Conservation (phyloP, 768 basidiomycete genomes). For the Hydnum rufescens region DNA sequence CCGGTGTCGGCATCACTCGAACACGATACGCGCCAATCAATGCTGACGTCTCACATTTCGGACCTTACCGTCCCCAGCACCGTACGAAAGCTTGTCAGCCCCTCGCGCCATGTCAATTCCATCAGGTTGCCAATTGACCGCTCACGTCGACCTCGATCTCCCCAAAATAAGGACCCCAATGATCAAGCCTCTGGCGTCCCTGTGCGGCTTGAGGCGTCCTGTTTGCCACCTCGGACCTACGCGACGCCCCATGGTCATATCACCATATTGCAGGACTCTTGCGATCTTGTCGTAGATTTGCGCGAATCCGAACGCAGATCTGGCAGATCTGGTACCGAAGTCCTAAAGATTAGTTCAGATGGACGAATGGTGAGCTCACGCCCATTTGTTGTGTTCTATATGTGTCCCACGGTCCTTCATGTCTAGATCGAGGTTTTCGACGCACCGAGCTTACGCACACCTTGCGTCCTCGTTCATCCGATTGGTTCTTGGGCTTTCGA, state of each 20-base stretch:
- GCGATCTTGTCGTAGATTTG: not conserved
- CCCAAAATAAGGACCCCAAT: too few relatives aligned
- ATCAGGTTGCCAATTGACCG: too few relatives aligned
- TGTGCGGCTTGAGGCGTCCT: too few relatives aligned
- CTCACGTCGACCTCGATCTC: too few relatives aligned
- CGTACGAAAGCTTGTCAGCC: too few relatives aligned
- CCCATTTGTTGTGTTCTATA: not conserved
- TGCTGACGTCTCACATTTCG: too few relatives aligned
- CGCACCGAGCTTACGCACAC: not conserved
- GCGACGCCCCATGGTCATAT: not conserved
- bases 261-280: not conserved
- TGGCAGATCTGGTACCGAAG: not conserved
- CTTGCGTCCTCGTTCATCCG: not conserved
- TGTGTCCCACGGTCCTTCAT: not conserved
- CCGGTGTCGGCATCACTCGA: too few relatives aligned
- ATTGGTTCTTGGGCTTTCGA: not conserved
- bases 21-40: too few relatives aligned
- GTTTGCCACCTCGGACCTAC: not conserved
- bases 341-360: not conserved
- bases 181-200: too few relatives aligned
- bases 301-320: not conserved
- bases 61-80: too few relatives aligned
- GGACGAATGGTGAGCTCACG: not conserved
- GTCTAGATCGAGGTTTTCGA: not conserved
- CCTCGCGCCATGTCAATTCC: too few relatives aligned